phyloP scores from a whole-genome alignment of 495 filamentous ascomycete species.

The Clohesyomyces aquaticus region DNA sequence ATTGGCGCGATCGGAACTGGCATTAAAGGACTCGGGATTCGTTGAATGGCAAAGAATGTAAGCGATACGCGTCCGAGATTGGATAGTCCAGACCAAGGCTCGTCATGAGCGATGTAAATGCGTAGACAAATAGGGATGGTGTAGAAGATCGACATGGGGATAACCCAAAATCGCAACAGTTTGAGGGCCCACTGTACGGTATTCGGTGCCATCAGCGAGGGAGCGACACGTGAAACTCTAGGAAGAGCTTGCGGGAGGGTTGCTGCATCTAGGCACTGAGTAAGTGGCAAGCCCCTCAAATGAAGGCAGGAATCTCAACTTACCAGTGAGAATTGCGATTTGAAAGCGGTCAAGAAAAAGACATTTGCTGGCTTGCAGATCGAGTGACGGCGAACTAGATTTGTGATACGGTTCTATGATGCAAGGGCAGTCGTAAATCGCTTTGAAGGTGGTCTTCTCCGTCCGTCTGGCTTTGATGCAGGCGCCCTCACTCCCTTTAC shows the following conservation, averaged over 20 bases:
- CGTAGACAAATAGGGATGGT: background rate
- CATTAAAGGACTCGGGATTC: slow-evolving; percentile 1
- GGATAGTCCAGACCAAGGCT: background rate
- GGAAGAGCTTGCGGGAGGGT: too few species aligned
- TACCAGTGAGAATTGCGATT: too few species aligned
- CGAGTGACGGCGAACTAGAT: too few species aligned
- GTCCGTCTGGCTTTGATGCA: background rate
- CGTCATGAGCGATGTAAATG: background rate
- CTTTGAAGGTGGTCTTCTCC: background rate
- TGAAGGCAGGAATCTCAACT: too few species aligned
- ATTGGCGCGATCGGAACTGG: background rate
- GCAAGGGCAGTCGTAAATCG: background rate
- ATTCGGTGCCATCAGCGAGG: too few species aligned
- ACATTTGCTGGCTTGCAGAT: too few species aligned
- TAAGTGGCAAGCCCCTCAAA: too few species aligned
- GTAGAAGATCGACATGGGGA: background rate
- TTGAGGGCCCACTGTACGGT: too few species aligned
- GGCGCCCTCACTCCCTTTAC: background rate
- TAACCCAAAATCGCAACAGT: too few species aligned
- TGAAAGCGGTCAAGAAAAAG: too few species aligned
- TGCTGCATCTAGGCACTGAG: too few species aligned
- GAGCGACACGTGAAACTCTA: background rate
- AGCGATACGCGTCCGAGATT: background rate
- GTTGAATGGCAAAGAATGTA: background rate
- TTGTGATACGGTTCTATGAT: too few species aligned